Base-by-base conservation (phyloP, 2,329 filamentous ascomycete species). In the Nigrospora sphaerica region DNA sequence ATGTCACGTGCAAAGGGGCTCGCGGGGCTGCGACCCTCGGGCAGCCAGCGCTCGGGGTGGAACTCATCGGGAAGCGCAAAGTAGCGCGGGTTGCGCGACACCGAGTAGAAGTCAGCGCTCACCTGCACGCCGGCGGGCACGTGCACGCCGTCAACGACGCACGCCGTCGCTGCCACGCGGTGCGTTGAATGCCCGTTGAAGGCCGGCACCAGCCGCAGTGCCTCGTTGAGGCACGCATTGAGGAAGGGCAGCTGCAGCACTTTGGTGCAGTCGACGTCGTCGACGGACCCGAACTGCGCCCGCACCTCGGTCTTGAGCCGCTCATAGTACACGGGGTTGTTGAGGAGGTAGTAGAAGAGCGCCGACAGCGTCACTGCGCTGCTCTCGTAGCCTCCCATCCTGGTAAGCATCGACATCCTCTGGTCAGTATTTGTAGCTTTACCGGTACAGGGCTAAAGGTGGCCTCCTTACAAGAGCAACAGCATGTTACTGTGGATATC, bases 141-240 rank as follows among this genome's bases (percentile, higher is more conserved):
- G 23, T n/a, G 18, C n/a, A 42, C 3, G 31, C 39, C 39, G 14
- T 42, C 39, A 4, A 36, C 16, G 28, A 42, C 39, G n/a, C 17
- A 32, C 9, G 16, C 39, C 4, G 23, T 32, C 28, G 28, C 23
- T 14, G 39, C 28, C 31, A 32, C 16, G 5, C 39, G 13, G 39
- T 42, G 39, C n/a, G 31, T 42, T 5, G 23, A 28, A 7, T n/a
- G 28, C 14, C 39, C 39, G 31, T 42, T 42, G 39, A 32, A 28
- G 9, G 28, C 23, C 10, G 39, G 32, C 16, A 42, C 32, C 6
- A 67, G 49, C 6, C 66, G 55, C 1, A 71, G 55, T 6, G 51
- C 57, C 50, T 71, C 68, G 12, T 62, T 49, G 2, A 71, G 52
- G 12, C 64, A 57, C 10, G 67, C 67, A 12, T 55, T 46, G 10